Evolutionary conservation across 305 asterid species (phyloP).

Genomic region (Plantago coronopus): DNA sequence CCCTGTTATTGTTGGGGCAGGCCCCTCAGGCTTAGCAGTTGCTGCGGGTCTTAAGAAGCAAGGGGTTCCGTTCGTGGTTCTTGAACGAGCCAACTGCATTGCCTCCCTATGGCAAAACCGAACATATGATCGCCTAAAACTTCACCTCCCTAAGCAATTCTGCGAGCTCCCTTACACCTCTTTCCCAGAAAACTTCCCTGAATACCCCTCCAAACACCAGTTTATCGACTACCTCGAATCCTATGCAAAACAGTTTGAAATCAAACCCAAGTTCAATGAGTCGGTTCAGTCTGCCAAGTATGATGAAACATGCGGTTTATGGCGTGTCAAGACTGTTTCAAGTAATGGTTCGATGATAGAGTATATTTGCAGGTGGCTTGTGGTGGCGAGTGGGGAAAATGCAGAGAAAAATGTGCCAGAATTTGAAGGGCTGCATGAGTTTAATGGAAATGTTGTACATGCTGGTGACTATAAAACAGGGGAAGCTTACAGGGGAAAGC

Average conservation of each 20-base stretch:
- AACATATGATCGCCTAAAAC: constrained; percentile 79
- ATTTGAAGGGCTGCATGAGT: constrained; percentile 49
- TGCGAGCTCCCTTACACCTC: constrained; percentile 71
- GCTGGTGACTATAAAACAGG: constrained; percentile 88
- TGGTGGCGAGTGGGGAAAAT: constrained; percentile 89
- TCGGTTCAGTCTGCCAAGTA: constrained; percentile 51
- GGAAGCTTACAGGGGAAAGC: constrained; percentile 44
- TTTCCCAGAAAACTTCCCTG: constrained; percentile 61
- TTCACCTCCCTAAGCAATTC: constrained; percentile 76
- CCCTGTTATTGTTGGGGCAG: constrained; percentile 84
- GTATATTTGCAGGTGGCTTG: constrained; percentile 79
- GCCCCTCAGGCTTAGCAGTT: constrained; percentile 88
- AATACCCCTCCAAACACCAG: constrained; percentile 67
- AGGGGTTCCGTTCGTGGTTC: constrained; percentile 77
- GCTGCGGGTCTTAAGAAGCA: constrained; percentile 68
- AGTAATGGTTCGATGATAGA: constrained; percentile 29
- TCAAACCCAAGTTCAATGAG: constrained; percentile 63
- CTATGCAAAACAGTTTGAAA: constrained; percentile 46
- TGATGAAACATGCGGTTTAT: constrained; percentile 63
- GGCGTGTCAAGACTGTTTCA: constrained; percentile 51
- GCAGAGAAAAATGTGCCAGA: constrained; percentile 74
- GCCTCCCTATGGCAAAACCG: constrained; percentile 80
- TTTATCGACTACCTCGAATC: constrained; percentile 67
- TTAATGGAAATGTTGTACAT: constrained; percentile 58
- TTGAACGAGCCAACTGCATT: constrained; percentile 81